Conservation (phyloP, 306 rosid species). For the Cyclanthera cordifolia region DNA sequence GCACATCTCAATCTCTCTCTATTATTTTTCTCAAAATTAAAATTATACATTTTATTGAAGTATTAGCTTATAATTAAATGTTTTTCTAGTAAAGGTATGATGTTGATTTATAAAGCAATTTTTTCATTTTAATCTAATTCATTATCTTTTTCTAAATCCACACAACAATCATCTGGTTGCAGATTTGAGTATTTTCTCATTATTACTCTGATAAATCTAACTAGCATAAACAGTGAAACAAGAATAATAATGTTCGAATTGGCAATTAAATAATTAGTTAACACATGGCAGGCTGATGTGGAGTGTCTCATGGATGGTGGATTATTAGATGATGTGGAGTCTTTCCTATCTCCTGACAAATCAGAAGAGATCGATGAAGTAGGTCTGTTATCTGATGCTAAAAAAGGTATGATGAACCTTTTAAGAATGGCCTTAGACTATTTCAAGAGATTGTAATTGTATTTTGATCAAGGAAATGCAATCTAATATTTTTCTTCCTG, state of each 20-base stretch:
- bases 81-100: not conserved
- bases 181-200: not conserved
- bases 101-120: not conserved
- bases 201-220: not conserved
- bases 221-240: not conserved
- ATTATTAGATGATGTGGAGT: constrained; percentile 39
- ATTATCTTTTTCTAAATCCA: not conserved
- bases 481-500: not conserved
- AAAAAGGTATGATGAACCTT: constrained; percentile 36
- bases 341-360: constrained; percentile 38
- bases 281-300: constrained; percentile 4
- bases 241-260: not conserved
- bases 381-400: constrained; percentile 24
- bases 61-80: not conserved
- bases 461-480: constrained; percentile 8
- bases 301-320: constrained; percentile 41
- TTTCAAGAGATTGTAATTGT: not conserved
- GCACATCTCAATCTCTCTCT: not conserved
- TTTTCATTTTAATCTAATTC: not conserved
- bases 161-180: not conserved
- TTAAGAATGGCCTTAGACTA: not conserved
- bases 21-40: not conserved
- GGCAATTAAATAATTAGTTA: not conserved
- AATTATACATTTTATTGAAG: not conserved
- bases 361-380: constrained; percentile 31